Evolutionary conservation across 208 protist species (phyloP).

Genomic region (Acanthamoeba royreba): DNA sequence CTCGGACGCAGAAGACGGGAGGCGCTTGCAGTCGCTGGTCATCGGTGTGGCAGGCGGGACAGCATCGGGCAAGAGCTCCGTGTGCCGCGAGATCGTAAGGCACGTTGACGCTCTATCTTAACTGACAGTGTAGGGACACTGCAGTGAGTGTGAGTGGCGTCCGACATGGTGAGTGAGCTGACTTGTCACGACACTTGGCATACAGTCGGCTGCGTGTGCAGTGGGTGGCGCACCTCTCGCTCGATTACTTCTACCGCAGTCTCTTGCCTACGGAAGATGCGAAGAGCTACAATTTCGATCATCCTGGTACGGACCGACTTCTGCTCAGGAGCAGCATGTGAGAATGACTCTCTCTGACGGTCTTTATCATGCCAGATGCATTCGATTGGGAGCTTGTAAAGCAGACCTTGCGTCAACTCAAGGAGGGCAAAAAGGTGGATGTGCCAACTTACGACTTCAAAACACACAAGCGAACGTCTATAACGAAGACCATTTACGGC

Average conservation of each 20-base stretch:
- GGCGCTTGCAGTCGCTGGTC: no score
- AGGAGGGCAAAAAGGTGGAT: constrained; percentile 60
- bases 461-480: constrained; percentile 73
- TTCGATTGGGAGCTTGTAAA: constrained; percentile 14
- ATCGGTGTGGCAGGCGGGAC: constrained; percentile 86
- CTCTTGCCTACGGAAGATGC: constrained; percentile 11
- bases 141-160: constrained; percentile 72
- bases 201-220: constrained; percentile 58
- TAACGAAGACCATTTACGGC: constrained; percentile 71
- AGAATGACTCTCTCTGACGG: neutral
- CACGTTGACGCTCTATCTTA: no score
- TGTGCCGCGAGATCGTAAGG: no score
- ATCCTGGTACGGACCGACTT: neutral
- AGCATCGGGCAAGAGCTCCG: constrained; percentile 86
- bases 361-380: neutral
- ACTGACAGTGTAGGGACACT: no score
- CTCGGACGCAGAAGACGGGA: no score
- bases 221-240: constrained; percentile 81
- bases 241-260: constrained; percentile 86
- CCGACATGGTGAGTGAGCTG: no score
- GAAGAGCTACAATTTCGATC: constrained; percentile 7
- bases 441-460: constrained; percentile 89
- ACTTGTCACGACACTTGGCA: no score
- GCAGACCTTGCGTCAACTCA: neutral
- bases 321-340: neutral